These are phyloP conservation scores for Diplosphaera chodatii DNA, from an alignment of 139 green algal species.

Conservation along the genomic window DNA sequence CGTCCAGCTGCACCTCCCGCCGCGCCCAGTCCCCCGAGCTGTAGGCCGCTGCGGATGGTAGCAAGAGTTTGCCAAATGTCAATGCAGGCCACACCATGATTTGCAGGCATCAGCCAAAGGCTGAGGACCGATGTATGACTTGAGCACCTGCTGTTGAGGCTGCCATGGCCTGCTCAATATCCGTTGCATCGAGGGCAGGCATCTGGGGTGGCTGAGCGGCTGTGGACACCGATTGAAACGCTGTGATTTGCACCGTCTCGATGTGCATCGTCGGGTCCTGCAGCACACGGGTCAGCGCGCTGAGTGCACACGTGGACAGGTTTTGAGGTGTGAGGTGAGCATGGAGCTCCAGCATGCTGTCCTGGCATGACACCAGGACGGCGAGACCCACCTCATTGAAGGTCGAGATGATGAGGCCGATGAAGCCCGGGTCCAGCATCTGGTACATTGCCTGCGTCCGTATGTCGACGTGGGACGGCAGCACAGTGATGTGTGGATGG, in stretches of 20 bases:
- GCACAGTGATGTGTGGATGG: constrained; percentile 76
- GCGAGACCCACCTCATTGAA: constrained; percentile 50
- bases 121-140: neutral
- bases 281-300: neutral
- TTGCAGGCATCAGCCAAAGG: no score
- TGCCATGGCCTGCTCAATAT: constrained; percentile 9
- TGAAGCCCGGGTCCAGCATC: constrained; percentile 63
- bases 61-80: neutral
- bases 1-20: constrained; percentile 27
- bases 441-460: constrained; percentile 78
- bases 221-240: constrained; percentile 41
- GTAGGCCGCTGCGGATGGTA: neutral
- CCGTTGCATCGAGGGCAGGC: neutral
- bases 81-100: no score
- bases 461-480: constrained; percentile 63
- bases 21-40: constrained; percentile 10
- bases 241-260: constrained; percentile 29
- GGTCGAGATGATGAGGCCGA: constrained; percentile 74
- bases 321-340: no score
- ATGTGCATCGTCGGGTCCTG: constrained; percentile 4
- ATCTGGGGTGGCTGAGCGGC: neutral
- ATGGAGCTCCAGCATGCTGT: no score
- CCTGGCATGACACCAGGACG: neutral
- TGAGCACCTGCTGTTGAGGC: constrained; percentile 1
- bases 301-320: neutral